These are phyloP conservation scores for Chaetomium strumarium DNA, from an alignment of 2,329 filamentous ascomycete species.

Conservation along the genomic window DNA sequence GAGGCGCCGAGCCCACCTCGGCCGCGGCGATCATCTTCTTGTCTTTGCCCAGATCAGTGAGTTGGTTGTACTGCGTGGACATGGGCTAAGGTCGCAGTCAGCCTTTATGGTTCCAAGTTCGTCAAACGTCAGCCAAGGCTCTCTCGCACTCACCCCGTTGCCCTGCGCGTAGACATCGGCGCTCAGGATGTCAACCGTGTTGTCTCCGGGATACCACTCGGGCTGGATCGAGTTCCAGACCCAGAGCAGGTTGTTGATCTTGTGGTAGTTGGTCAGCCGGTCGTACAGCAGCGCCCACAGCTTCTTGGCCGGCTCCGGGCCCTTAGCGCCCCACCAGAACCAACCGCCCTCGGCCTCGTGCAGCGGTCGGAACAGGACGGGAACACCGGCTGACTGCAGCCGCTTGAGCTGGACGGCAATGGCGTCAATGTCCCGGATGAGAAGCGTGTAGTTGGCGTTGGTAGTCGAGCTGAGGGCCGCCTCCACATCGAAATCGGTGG, in stretches of 20 bases:
- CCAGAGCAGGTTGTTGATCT: conserved; percentile 44
- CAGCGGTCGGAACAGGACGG: conserved; percentile 42
- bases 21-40: conserved; percentile 43
- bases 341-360: conserved; percentile 46
- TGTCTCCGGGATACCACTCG: conserved; percentile 44
- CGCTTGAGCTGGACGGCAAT: conserved; percentile 42
- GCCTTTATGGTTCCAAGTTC: background rate
- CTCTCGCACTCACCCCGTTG: conserved; percentile 35
- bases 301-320: conserved; percentile 39
- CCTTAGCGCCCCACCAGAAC: conserved; percentile 50
- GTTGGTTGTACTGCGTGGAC: conserved; percentile 38
- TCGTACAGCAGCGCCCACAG: conserved; percentile 40
- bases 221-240: conserved; percentile 42
- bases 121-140: no score
- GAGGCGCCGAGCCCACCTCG: conserved; percentile 42
- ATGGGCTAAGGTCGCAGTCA: conserved; percentile 31
- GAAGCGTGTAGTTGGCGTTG: conserved; percentile 41
- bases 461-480: conserved; percentile 36
- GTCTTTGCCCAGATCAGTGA: conserved; percentile 38
- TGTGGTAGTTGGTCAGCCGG: conserved; percentile 38
- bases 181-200: conserved; percentile 40
- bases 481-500: conserved; percentile 42
- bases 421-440: conserved; percentile 43
- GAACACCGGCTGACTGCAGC: conserved; percentile 38
- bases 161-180: conserved; percentile 41